Conservation (phyloP, 202 grass and related monocot genomes). For the Carex arenaria region DNA sequence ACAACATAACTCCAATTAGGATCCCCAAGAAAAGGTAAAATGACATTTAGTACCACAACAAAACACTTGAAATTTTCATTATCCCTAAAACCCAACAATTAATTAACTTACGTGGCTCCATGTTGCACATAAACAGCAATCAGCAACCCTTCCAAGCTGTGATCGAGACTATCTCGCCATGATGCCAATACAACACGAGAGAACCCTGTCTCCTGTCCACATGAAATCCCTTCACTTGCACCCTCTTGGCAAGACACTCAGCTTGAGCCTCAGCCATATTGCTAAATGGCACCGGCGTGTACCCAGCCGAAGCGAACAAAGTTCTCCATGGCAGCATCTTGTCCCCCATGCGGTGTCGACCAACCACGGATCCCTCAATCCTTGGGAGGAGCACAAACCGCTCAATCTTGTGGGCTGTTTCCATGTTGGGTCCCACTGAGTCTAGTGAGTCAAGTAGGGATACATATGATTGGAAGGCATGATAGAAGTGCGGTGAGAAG, state of each 20-base stretch:
- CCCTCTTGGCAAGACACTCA: slow-evolving; percentile 58
- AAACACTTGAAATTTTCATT: slow-evolving; percentile 53
- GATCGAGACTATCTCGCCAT: slow-evolving; percentile 60
- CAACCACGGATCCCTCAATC: slow-evolving; percentile 45
- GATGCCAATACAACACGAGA: slow-evolving; percentile 76
- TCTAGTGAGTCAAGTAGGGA: slow-evolving; percentile 71
- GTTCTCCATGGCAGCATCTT: slow-evolving; percentile 52
- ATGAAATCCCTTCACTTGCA: slow-evolving; percentile 60
- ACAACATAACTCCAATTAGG: slow-evolving; percentile 39
- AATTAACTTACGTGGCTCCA: slow-evolving; percentile 19
- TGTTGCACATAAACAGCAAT: neutral
- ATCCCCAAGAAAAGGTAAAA: slow-evolving; percentile 31
- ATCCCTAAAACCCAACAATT: slow-evolving; percentile 41
- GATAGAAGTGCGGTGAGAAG: slow-evolving; percentile 57
- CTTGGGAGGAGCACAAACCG: slow-evolving; percentile 55
- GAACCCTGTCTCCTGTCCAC: slow-evolving; percentile 63
- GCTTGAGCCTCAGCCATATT: slow-evolving; percentile 78
- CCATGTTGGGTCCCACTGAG: slow-evolving; percentile 37
- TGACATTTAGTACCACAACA: slow-evolving; percentile 44
- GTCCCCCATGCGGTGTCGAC: slow-evolving; percentile 40
- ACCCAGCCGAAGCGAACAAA: slow-evolving; percentile 53
- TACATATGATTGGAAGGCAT: slow-evolving; percentile 56
- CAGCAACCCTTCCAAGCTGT: slow-evolving; percentile 72
- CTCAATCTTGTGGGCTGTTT: slow-evolving; percentile 47
- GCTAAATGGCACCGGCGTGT: slow-evolving; percentile 49